Evolutionary conservation across 1,284 basidiomycete species (phyloP).

Genomic region (Ceratobasidium theobromae): DNA sequence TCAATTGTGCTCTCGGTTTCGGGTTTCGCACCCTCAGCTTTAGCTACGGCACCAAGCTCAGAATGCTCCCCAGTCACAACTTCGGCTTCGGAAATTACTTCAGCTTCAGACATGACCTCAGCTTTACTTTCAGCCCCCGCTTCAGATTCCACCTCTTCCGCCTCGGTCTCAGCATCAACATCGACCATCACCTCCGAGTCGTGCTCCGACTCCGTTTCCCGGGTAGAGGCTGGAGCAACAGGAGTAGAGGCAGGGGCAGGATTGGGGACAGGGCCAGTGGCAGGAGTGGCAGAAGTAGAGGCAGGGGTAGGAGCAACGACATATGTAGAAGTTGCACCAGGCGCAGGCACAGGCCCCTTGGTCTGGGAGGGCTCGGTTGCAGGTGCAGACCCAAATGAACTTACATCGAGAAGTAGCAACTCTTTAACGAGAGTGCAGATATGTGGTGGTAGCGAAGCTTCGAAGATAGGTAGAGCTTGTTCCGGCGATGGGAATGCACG

Average conservation of each 20-base stretch:
- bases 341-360: not conserved
- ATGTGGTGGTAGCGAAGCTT: constrained; percentile 85
- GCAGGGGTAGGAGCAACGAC: not conserved
- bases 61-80: not conserved
- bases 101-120: constrained; percentile 51
- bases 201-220: not conserved
- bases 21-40: constrained; percentile 24
- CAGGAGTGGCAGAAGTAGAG: not conserved
- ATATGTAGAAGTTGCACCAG: not conserved
- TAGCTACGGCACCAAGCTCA: constrained; percentile 1
- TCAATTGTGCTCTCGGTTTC: constrained; percentile 16
- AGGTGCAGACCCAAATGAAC: constrained; percentile 48
- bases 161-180: constrained; percentile 21
- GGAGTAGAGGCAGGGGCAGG: not conserved
- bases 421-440: constrained; percentile 92
- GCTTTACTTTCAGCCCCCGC: constrained; percentile 42
- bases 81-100: not conserved
- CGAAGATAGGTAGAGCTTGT: constrained; percentile 90
- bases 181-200: constrained; percentile 17
- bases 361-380: constrained; percentile 7
- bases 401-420: constrained; percentile 85
- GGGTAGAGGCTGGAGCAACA: constrained; percentile 2
- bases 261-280: not conserved
- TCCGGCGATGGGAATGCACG: constrained; percentile 92
- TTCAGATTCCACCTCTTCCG: constrained; percentile 16